Percentiles rank a stretch among this genome's conserved stretches.
Conservation (phyloP, 768 basidiomycete species). For the Suillus decipiens region DNA sequence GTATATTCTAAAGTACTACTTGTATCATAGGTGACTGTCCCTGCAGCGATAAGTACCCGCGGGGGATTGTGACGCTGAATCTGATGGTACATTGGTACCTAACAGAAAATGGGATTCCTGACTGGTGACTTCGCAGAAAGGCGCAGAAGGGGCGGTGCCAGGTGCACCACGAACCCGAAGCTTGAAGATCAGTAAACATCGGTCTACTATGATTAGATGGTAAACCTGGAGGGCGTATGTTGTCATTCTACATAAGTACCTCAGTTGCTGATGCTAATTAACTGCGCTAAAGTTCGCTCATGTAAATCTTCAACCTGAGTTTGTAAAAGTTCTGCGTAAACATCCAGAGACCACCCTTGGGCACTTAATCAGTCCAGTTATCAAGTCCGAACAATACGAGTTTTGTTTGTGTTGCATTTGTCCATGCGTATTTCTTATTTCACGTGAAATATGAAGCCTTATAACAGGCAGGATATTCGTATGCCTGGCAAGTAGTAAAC, state of each 20-base stretch:
- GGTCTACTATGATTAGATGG: neutral
- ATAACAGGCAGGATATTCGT: neutral
- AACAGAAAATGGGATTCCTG: neutral
- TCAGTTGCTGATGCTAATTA: neutral
- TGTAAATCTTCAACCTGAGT: neutral
- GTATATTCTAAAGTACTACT: neutral
- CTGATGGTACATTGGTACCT: no score
- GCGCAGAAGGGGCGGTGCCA: neutral
- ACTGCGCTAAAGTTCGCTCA: neutral
- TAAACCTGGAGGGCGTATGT: neutral
- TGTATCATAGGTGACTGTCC: neutral
- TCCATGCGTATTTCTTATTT: neutral
- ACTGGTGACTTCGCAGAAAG: neutral
- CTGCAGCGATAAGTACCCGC: neutral
- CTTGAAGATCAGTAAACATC: neutral
- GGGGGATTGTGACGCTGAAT: neutral
- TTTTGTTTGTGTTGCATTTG: neutral
- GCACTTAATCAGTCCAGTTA: neutral
- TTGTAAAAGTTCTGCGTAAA: neutral
- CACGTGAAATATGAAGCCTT: neutral
- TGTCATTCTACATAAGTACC: neutral
- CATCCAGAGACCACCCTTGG: neutral
- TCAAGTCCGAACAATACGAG: neutral
- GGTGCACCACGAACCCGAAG: neutral
- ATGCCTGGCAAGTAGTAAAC: conserved; percentile 7